Evolutionary conservation across 306 rosid genomes (phyloP), one percentile per base, ranked within the genome.

Genomic region (Trichosanthes cucumerina): DNA sequence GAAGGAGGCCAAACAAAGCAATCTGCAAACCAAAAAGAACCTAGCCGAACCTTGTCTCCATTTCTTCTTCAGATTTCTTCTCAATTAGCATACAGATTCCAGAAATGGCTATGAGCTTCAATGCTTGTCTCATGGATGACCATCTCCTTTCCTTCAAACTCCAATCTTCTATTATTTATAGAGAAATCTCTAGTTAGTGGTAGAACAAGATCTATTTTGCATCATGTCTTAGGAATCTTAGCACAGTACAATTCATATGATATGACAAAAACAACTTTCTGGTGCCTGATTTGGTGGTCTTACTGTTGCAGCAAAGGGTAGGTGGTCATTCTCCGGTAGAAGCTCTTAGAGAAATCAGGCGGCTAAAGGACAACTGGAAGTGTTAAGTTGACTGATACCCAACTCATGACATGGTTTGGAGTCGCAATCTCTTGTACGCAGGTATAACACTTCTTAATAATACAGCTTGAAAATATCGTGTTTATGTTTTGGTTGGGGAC

Each of bases 281-380:
- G 23, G 21, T 13, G 5, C 34, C n/a, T 33, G 33, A 24, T 70
- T 44, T 46, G 76, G 54, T 71, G 39, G 76, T 24, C 46, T 71
- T 71, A 46, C 57, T 46, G 21, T 71, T 65, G n/a, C 86, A 90
- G 96, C 89, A 86, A 83, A 90, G 47, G 77, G 85, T 90, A 21
- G 86, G 90, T 0, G 56, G 85, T 81, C 78, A 77, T 52, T 86
- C 93, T 44, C 96, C 93, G 0, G 89, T 91, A n/a, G 89, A 91
- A 80, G 87, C 97, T 54, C 57, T 91, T 8, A 63, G 80, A 52
- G 97, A 91, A 83, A 87, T 90, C 60, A 71, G 98, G 82, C 86
- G 79, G 85, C 41, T 79, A 58, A 93, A 93, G 84, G 96, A 87
- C 88, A 87, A 83, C 62, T 91, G 98, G 98, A 88, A 83, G 82